phyloP scores from a whole-genome alignment of 768 basidiomycete species.

The Podaxis pistillaris region DNA sequence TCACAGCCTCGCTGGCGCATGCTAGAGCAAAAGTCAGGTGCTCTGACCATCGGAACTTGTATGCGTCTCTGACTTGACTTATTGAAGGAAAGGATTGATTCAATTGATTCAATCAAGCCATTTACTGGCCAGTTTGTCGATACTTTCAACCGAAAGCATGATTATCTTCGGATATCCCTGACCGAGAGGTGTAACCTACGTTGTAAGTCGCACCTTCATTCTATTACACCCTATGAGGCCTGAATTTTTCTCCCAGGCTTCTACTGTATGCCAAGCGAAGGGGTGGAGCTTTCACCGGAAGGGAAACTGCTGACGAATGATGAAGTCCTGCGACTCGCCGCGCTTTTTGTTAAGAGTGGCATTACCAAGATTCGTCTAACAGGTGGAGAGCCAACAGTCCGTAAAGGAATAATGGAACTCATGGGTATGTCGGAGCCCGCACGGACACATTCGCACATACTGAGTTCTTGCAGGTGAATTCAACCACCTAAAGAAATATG shows the following conservation, averaged over 20 bases:
- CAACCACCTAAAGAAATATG: conserved; percentile 55
- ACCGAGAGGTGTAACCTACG: conserved; percentile 88
- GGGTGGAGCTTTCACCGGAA: conserved; percentile 70
- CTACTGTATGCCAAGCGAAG: conserved; percentile 89
- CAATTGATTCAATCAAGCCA: conserved; percentile 46
- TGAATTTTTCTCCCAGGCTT: conserved; percentile 55
- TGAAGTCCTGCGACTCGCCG: conserved; percentile 71
- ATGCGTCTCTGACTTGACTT: neutral
- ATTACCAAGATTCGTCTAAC: conserved; percentile 88
- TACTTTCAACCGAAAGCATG: conserved; percentile 64
- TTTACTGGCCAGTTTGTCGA: conserved; percentile 62
- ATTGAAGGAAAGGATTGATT: conserved; percentile 52
- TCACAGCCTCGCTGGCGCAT: neutral
- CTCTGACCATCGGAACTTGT: neutral
- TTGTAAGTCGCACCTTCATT: conserved; percentile 42
- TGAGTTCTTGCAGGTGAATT: conserved; percentile 46
- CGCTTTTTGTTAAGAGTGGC: conserved; percentile 77
- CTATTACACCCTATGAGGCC: neutral
- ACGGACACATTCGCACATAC: neutral
- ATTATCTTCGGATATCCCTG: conserved; percentile 86
- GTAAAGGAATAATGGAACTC: conserved; percentile 70
- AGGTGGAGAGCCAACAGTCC: conserved; percentile 84
- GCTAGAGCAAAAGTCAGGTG: conserved; percentile 14
- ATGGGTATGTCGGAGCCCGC: conserved; percentile 48
- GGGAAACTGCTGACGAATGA: conserved; percentile 70